Percentiles rank a stretch among this genome's conserved stretches.
These are phyloP conservation scores for Sparassis latifolia DNA, from an alignment of 1,284 basidiomycete species.

Conservation along the genomic window DNA sequence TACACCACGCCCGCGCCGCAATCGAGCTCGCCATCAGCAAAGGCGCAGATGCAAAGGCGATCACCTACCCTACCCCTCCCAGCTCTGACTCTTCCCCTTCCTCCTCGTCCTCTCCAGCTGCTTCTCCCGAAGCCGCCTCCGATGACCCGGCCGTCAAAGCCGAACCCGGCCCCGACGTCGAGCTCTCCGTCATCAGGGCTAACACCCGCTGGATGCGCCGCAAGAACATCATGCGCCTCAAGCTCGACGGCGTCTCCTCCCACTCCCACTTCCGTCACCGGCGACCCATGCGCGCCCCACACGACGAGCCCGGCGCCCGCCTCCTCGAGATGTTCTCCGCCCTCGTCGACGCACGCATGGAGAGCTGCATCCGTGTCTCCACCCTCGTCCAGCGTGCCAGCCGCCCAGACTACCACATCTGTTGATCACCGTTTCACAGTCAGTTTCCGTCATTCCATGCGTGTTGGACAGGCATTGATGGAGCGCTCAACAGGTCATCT, in stretches of 20 bases:
- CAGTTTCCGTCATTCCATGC: too few species aligned
- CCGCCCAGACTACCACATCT: slow-evolving; percentile 19
- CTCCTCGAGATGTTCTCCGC: slow-evolving; percentile 63
- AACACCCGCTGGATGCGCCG: slow-evolving; percentile 38
- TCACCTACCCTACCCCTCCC: slow-evolving; percentile 22
- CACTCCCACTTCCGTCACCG: slow-evolving; percentile 15
- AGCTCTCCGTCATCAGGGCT: slow-evolving; percentile 6
- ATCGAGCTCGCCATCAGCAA: slow-evolving; percentile 28
- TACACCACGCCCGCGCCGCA: slow-evolving; percentile 38
- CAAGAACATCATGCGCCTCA: slow-evolving; percentile 43
- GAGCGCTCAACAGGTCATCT: not conserved
- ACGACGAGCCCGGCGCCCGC: slow-evolving; percentile 39
- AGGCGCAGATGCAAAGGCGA: slow-evolving; percentile 23
- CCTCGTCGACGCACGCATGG: slow-evolving; percentile 67
- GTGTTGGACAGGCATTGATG: too few species aligned
- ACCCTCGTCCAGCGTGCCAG: slow-evolving; percentile 46
- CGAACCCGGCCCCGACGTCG: slow-evolving; percentile 20
- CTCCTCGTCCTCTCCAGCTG: slow-evolving; percentile 16
- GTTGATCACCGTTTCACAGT: not conserved
- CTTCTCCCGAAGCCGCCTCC: slow-evolving; percentile 6
- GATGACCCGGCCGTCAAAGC: slow-evolving; percentile 16
- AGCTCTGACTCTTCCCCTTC: slow-evolving; percentile 15
- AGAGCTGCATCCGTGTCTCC: slow-evolving; percentile 62
- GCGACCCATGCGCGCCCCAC: slow-evolving; percentile 25
- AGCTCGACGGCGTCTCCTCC: slow-evolving; percentile 38